Evolutionary conservation across 768 basidiomycete genomes (phyloP), one percentile per base, ranked within the genome.

Genomic region (Rhodotorula toruloides): DNA sequence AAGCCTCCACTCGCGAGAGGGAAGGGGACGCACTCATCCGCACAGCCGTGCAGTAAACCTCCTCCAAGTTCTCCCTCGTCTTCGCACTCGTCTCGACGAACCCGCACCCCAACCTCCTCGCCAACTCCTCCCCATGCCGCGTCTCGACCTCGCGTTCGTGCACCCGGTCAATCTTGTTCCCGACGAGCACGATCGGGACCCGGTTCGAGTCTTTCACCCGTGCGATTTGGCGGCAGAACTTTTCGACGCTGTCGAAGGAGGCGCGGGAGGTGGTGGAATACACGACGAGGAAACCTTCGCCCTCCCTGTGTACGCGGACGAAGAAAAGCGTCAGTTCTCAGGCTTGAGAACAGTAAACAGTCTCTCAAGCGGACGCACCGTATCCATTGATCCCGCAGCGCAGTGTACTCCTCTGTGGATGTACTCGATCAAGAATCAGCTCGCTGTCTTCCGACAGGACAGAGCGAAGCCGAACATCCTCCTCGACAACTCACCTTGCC

Each of bases 231-330:
- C 92, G 90, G 76, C 92, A 89, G 84, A 98, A 96, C 11, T 86
- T 89, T 78, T 85, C 88, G 75, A 97, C 93, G 83, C 97, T 91
- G 79, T 97, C 91, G 76, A 97, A 98, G 52, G 93, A 94, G 78
- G 90, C 88, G 72, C 93, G 87, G 37, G 91, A 92, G n/a, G 94
- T 96, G 79, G 96, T 97, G 57, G 91, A 91, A 79, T 98, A 98
- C 63, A 97, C 92, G 69, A 98, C 86, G 48, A 98, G 84, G 82
- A 98, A 98, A 17, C 93, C 94, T 79, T 98, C 93, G 67, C 94
- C 94, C 34, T 76, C 75, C 21, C 74, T 75, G 71, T 37, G 25
- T 7, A 25, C 29, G 17, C 25, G 58, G 47, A 69, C 49, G 37
- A 7, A 13, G n/a, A 1, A 19, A 19, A 11, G 31, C 19, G 56